Conservation (phyloP, 768 basidiomycete species). For the Psilocybe cyanescens region DNA sequence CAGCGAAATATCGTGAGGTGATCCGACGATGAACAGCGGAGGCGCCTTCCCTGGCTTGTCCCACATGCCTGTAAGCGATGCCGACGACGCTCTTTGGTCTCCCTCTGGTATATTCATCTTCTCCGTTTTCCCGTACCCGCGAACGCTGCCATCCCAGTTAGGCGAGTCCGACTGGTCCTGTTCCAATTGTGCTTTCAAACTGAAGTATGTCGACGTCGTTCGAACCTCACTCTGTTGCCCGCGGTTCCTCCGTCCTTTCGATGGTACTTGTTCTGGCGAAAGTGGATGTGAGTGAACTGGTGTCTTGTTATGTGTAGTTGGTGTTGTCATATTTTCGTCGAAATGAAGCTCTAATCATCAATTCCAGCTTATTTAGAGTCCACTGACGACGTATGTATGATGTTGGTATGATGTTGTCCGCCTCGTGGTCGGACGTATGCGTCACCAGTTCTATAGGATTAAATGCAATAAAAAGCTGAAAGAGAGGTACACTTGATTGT, state of each 20-base stretch:
- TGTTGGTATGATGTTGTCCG: neutral
- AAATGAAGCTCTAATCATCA: neutral
- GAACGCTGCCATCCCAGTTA: constrained; percentile 56
- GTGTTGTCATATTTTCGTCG: constrained; percentile 35
- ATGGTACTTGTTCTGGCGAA: constrained; percentile 55
- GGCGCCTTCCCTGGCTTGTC: constrained; percentile 30
- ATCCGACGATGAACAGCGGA: constrained; percentile 49
- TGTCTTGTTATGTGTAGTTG: constrained; percentile 48
- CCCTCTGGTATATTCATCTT: constrained; percentile 28
- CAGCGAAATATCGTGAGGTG: constrained; percentile 33
- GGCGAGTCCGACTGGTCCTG: constrained; percentile 33
- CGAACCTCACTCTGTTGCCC: constrained; percentile 24
- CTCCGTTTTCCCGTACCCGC: constrained; percentile 54
- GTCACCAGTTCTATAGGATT: too few species aligned
- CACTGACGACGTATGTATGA: too few species aligned
- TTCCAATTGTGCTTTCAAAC: constrained; percentile 66
- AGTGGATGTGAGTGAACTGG: constrained; percentile 78
- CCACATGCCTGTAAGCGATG: constrained; percentile 44
- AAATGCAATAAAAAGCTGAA: too few species aligned
- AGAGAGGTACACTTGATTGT: too few species aligned
- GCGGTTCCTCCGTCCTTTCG: constrained; percentile 53
- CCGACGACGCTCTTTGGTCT: constrained; percentile 26
- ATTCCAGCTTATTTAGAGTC: neutral
- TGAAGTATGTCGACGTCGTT: constrained; percentile 56
- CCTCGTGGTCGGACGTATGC: too few species aligned